Base-by-base conservation (phyloP, 176 grass and related monocot genomes). In the Dendrocalamus sinicus region DNA sequence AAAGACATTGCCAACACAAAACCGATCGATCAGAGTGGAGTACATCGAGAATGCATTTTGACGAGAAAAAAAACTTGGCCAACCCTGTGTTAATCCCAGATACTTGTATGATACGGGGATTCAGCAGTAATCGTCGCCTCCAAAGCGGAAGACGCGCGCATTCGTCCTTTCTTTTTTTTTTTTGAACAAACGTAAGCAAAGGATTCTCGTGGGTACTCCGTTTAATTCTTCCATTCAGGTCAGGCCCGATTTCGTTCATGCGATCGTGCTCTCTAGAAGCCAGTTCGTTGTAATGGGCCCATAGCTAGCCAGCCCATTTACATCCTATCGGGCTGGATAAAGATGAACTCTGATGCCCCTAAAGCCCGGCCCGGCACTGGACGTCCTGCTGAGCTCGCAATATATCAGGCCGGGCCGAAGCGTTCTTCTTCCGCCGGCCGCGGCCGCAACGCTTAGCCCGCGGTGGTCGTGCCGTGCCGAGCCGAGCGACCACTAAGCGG, bases 381-480 rank as follows among this genome's bases (percentile, higher is more conserved):
- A 53, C 15, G 15, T 16, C 4, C 12, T 17, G 46, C 13, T 67
- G 52, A 57, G n/a, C 20, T 6, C 12, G 39, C 0, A 57, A 57
- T 1, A 46, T 48, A 43, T 43, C 65, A 52, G 14, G 39, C 16
- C 4, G 24, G 69, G 20, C 79, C 43, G 10, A 15, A 44, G 1
- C 12, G 67, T 4, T 20, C 23, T 26, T 57, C 51, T 26, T 59
- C 50, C 65, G 24, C 24, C 70, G 7, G 22, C 67, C 67, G 39
- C 70, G 7, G 22, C 67, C 67, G 39, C 10, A 47, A 41, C 41
- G 41, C 41, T 43, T 8, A 43, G 43, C 43, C 8, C 72, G 32
- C 47, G 2, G 60, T 46, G 39, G 53, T 65, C 83, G 63, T 77
- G 83, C 61, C 46, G 44, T 77, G 83, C 72, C 46, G 44, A 11